These are phyloP conservation scores for Cladosporium sp. DNA, from an alignment of 2,329 filamentous ascomycete genomes.

Conservation along the genomic window DNA sequence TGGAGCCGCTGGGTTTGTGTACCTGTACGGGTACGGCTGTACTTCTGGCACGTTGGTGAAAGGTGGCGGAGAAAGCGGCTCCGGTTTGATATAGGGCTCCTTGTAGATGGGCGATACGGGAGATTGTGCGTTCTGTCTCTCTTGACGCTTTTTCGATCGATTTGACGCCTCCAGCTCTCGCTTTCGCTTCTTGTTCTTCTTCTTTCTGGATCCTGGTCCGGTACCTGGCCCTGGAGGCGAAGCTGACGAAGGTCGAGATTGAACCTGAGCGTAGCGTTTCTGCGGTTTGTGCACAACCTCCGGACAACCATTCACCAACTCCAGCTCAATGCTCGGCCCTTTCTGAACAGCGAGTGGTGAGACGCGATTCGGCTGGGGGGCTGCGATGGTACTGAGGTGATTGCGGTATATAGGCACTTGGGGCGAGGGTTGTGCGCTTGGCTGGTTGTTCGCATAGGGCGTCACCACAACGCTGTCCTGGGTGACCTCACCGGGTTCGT, in stretches of 20 bases:
- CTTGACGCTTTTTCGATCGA: conserved; percentile 22
- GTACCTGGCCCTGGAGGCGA: conserved; percentile 21
- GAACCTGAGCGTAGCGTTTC: conserved; percentile 14
- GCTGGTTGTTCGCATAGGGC: conserved; percentile 10
- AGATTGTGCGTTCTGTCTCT: conserved; percentile 31
- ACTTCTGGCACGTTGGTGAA: conserved; percentile 38
- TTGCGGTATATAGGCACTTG: conserved; percentile 62
- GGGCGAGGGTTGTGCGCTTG: conserved; percentile 29
- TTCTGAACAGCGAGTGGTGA: conserved; percentile 52
- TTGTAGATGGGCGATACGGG: conserved; percentile 26
- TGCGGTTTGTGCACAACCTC: conserved; percentile 25
- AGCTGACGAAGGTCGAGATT: conserved; percentile 23
- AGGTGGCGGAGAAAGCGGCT: conserved; percentile 56
- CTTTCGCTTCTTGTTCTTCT: conserved; percentile 34
- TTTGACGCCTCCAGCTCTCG: conserved; percentile 21
- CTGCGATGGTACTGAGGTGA: conserved; percentile 56
- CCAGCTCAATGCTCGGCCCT: conserved; percentile 36
- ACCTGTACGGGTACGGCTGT: conserved; percentile 31
- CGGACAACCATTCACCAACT: conserved; percentile 41
- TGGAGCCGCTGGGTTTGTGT: conserved; percentile 4
- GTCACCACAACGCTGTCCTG: conserved; percentile 19
- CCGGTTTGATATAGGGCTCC: conserved; percentile 55
- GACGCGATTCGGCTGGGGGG: conserved; percentile 68
- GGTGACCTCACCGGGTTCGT: conserved; percentile 31
- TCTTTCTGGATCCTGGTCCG: conserved; percentile 15